Evolutionary conservation across 805 yeast species (phyloP), one percentile per base, ranked within the genome.

Genomic region (Jamesozyma lodderae): DNA sequence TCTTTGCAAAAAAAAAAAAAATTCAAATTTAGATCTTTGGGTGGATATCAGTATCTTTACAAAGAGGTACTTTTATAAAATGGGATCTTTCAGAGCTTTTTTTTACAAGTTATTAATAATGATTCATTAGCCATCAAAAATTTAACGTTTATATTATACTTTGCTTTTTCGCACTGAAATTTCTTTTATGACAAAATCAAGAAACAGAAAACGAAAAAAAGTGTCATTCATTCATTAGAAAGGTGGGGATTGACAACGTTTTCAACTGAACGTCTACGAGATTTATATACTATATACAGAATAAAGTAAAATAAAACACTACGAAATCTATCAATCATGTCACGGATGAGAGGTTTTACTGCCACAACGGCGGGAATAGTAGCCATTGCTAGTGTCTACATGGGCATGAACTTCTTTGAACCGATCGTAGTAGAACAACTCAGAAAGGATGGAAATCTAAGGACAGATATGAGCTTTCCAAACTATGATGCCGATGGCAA

Each of bases 391-490:
- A 77, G 78, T 3, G 62, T 69, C 3, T 72, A 70, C 48, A 64
- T 71, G 15, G 70, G 70, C 37, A 45, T 75, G 40, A 74, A 70
- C 52, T 82, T 82, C 60, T 82, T 84, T 66, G 79, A 79, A 48
- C 94, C 94, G 2, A 56, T 82, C 14, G 71, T 82, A 3, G 70
- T 81, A 22, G 87, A 79, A 33, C 79, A 72, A 45, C 64, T 82
- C 41, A 67, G 69, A 48, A 72, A 76, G 51, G 86, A 80, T 44
- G 84, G 85, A 2, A 69, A 70, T 41, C 63, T 82, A 35, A 69
- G 88, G 52, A 51, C 60, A 2, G 90, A 79, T 48, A 69, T 81
- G 31, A 63, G 63, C 11, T 63, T 79, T 25, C 80, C 80, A 2
- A 66, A 73, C 22, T 72, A 67, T 43, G 75, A 72, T 43, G 64